These are phyloP conservation scores for Pythium monospermum DNA, from an alignment of 352 stramenopile species.

Conservation along the genomic window DNA sequence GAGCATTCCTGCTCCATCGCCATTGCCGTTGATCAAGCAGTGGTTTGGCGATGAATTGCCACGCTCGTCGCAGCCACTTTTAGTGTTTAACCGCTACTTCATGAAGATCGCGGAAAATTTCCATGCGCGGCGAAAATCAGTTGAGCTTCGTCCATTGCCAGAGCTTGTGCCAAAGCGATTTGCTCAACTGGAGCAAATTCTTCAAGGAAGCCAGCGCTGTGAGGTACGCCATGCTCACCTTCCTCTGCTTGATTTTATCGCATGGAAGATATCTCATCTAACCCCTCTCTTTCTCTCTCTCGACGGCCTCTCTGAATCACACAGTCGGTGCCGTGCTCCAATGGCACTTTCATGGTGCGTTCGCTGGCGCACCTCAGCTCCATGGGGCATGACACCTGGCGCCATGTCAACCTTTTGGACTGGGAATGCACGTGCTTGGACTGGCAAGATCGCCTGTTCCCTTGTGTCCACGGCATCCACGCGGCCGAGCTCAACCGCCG, in stretches of 20 bases:
- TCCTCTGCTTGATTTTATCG: too few species aligned
- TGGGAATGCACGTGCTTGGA: slow-evolving; percentile 80
- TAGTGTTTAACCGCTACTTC: slow-evolving; percentile 66
- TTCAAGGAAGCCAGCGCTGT: slow-evolving; percentile 70
- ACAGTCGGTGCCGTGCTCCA: slow-evolving; percentile 77
- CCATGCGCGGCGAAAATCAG: slow-evolving; percentile 45
- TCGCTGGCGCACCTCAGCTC: slow-evolving; percentile 50
- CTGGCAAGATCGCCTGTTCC: slow-evolving; percentile 75
- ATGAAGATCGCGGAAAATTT: slow-evolving; percentile 74
- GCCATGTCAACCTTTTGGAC: slow-evolving; percentile 66
- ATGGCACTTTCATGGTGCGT: slow-evolving; percentile 74
- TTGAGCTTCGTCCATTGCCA: slow-evolving; percentile 44
- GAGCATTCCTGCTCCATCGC: slow-evolving; percentile 3
- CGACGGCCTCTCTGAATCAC: background rate
- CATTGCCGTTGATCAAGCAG: slow-evolving; percentile 20
- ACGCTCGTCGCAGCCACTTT: slow-evolving; percentile 56
- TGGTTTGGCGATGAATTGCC: slow-evolving; percentile 65
- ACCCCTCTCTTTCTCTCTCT: background rate
- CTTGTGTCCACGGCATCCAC: slow-evolving; percentile 73
- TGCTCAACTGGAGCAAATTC: slow-evolving; percentile 56
- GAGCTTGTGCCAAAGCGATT: slow-evolving; percentile 63
- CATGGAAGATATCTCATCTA: too few species aligned
- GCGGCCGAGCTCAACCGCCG: slow-evolving; percentile 64
- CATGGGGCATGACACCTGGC: slow-evolving; percentile 64
- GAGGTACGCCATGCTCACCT: too few species aligned